These are phyloP conservation scores for Asterophora lycoperdoides DNA, from an alignment of 768 basidiomycete species.

Conservation along the genomic window DNA sequence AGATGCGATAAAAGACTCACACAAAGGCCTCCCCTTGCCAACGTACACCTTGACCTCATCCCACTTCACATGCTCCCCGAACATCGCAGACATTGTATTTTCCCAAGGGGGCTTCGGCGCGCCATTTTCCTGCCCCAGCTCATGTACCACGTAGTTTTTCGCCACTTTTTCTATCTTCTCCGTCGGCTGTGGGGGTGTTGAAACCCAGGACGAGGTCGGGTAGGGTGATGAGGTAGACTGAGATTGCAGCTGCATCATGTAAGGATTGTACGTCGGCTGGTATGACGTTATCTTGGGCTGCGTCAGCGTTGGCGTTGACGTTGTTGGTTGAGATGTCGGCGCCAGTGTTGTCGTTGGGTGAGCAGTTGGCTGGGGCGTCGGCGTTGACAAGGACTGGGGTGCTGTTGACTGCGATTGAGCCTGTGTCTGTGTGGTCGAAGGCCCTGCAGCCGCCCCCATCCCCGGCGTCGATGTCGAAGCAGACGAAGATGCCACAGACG, in stretches of 20 bases:
- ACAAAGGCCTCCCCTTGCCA: conserved; percentile 59
- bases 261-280: conserved; percentile 15
- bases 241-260: conserved; percentile 13
- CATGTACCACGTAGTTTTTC: conserved; percentile 73
- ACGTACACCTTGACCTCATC: conserved; percentile 62
- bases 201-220: too few species aligned
- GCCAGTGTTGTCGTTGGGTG: not conserved
- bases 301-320: not conserved
- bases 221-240: not conserved
- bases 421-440: not conserved
- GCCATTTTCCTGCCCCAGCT: conserved; percentile 44
- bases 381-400: conserved; percentile 1
- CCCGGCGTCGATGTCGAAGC: not conserved
- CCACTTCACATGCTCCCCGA: conserved; percentile 84
- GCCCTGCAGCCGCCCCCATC: too few species aligned
- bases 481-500: not conserved
- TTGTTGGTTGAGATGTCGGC: conserved; percentile 1
- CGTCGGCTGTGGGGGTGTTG: conserved; percentile 20
- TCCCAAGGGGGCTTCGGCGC: conserved; percentile 55
- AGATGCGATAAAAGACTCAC: conserved; percentile 34
- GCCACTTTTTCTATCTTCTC: conserved; percentile 46
- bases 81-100: conserved; percentile 77
- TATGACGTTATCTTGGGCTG: conserved; percentile 13
- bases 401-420: conserved; percentile 3
- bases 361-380: conserved; percentile 2